Base-by-base conservation (phyloP, 1,284 basidiomycete species). In the Xanthoconium separans region DNA sequence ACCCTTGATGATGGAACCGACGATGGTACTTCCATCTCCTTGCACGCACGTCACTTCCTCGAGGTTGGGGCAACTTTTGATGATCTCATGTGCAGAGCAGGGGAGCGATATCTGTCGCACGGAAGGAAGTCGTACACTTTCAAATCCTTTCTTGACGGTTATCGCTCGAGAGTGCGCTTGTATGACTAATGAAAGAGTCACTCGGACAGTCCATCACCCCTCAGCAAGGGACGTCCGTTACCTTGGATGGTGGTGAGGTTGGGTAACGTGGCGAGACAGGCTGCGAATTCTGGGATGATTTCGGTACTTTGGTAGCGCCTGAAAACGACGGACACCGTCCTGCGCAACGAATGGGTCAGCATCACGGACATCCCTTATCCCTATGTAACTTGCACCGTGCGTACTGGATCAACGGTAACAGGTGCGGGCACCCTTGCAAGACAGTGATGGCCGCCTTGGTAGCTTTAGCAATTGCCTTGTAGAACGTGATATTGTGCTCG, bases 221-320 rank as follows among this genome's bases (percentile, higher is more conserved):
- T 27, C 15, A 4, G 24, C 48, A 12, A 31, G 18, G 10, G n/a
- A 11, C 2, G 12, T 6, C 34, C 18, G 1, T 0, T 44, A 51
- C 61, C 59, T 56, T 72, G 65, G 6, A 74, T 59, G 4, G 68
- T 70, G 47, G 69, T 59, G 10, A 75, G 62, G 51, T 71, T 73
- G 9, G 73, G 71, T 3, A 73, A 52, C 10, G 50, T 54, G 6
- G 62, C 58, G 10, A 74, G 64, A 51, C 68, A 73, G 15, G 54
- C 50, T 20, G 66, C 68, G 27, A 75, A 69, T 8, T 61, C 59
- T 3, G 68, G 61, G 4, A 73, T 56, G 30, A 70, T 62, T 4
- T 63, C 58, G 1, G 49, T 44, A 3, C 24, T 27, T 15, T 37
- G 44, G 13, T 30, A 54, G 5, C 44, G 41, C 22, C 47, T 53